Evolutionary conservation across 2,329 filamentous ascomycete genomes (phyloP), one percentile per base, ranked within the genome.

Genomic region (Verticillium nubilum): DNA sequence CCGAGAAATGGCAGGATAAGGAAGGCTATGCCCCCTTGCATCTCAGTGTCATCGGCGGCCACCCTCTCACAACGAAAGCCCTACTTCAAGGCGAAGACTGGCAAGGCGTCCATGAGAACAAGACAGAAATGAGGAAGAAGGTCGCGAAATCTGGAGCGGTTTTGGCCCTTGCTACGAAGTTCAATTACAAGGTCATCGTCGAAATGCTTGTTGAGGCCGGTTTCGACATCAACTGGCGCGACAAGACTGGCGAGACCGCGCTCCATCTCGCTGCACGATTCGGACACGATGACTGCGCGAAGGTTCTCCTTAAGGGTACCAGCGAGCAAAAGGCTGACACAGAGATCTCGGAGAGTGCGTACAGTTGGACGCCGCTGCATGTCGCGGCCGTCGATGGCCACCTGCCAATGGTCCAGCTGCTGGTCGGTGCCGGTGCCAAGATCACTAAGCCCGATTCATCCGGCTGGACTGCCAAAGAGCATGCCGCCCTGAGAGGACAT

Each of bases 361-460:
- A 96, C 69, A 86, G 89, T 3, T 99, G 95, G 94, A 97, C 95
- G 1, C 91, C 95, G n/a, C 79, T 99, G 13, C 95, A 97, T 69
- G 89, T 97, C 64, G 91, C 94, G 10, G 91, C 90, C 58, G 94
- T 98, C 2, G 93, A 99, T 68, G 94, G 94, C 0, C 89, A 92
- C 64, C 73, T 92, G 12, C 75, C 82, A 0, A 85, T 97, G 47
- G 90, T 90, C 0, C 83, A 92, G 68, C 79, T 95, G 26, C 80
- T 99, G 4, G 83, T 96, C 47, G 84, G 88, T 55, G 88, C 89
- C 25, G 91, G 91, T 1, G 91, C 92, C 0, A 86, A 96, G 61
- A 76, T 92, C 3, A 86, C 88, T 59, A 87, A 84, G 60, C 77
- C 81, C 5, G 95, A 99, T 72, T 89, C 88, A 0, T 97, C 92